These are phyloP conservation scores for Boehmeria nivea DNA, from an alignment of 306 rosid genomes.

Conservation along the genomic window DNA sequence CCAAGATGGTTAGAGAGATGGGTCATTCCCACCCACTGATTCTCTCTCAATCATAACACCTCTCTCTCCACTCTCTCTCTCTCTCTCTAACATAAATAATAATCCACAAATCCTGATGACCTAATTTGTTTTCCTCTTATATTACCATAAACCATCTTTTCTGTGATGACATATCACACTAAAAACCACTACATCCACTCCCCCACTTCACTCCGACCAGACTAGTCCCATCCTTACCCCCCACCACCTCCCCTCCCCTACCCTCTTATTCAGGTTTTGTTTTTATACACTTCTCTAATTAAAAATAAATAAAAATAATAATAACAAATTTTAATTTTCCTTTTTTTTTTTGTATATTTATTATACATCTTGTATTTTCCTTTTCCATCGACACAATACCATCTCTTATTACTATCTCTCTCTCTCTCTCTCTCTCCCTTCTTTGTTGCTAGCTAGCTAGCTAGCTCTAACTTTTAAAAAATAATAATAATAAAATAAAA, in stretches of 20 bases:
- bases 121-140: too few species aligned
- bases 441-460: not conserved
- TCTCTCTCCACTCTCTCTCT: conserved; percentile 4
- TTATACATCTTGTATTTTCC: not conserved
- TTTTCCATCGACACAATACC: not conserved
- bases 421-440: conserved; percentile 13
- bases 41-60: conserved; percentile 76
- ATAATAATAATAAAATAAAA: too few species aligned
- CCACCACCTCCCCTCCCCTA: conserved; percentile 16
- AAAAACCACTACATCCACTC: conserved; percentile 34
- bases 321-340: not conserved
- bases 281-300: conserved; percentile 34
- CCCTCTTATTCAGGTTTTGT: conserved; percentile 13
- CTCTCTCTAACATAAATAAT: not conserved
- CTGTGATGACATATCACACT: conserved; percentile 20
- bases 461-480: not conserved
- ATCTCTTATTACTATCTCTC: conserved; percentile 12
- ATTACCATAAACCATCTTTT: conserved; percentile 49
- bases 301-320: too few species aligned
- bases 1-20: conserved; percentile 42
- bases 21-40: conserved; percentile 92
- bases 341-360: not conserved
- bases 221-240: conserved; percentile 65
- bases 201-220: conserved; percentile 65
- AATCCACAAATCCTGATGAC: conserved; percentile 21